Conservation (phyloP, 768 basidiomycete genomes). For the Omphalotus guepiniiformis region DNA sequence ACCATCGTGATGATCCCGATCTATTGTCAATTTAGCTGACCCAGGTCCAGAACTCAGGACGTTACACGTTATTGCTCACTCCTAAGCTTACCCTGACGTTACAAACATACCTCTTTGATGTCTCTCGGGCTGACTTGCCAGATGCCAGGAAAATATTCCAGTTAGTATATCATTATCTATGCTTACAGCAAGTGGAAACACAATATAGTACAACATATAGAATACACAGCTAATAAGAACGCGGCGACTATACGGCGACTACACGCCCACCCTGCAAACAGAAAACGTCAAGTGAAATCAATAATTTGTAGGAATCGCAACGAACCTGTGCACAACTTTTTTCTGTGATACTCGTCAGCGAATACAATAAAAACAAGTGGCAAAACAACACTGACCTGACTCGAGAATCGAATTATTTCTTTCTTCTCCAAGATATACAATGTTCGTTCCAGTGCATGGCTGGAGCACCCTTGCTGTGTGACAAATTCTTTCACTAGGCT, state of each 20-base stretch:
- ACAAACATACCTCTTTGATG: no score
- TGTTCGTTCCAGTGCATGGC: conserved; percentile 87
- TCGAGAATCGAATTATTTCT: conserved; percentile 89
- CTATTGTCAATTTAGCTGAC: no score
- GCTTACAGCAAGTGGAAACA: neutral
- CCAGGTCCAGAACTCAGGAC: no score
- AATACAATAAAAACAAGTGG: conserved; percentile 4
- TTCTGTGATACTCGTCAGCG: conserved; percentile 25
- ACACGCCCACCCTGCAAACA: conserved; percentile 2
- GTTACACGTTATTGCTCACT: no score
- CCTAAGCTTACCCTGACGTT: no score
- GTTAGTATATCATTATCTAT: no score
- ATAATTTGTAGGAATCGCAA: conserved; percentile 3
- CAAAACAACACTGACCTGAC: conserved; percentile 45
- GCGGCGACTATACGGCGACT: neutral
- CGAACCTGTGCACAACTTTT: conserved; percentile 41
- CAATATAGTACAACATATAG: neutral
- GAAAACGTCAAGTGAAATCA: neutral
- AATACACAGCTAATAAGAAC: neutral
- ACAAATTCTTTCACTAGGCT: conserved; percentile 92
- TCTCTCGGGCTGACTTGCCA: no score
- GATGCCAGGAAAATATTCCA: no score
- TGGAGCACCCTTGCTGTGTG: conserved; percentile 84
- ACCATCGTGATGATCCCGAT: no score
- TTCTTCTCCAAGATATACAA: conserved; percentile 92